Percentiles rank a stretch among this genome's conserved stretches.
Conservation (phyloP, 2,329 filamentous ascomycete species). For the Fusarium mundagurra region DNA sequence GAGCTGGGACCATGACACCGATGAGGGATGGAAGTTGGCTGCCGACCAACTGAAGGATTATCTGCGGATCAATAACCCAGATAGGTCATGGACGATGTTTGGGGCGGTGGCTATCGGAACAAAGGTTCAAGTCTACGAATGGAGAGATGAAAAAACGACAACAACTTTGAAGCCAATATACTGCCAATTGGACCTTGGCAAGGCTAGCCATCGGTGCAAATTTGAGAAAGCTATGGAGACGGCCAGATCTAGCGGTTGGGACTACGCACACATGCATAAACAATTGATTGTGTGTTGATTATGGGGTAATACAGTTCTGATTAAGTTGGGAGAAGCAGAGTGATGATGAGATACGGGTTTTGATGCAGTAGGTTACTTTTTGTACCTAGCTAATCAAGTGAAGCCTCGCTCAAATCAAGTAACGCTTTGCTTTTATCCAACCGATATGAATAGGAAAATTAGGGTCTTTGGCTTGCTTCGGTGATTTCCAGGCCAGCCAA, state of each 20-base stretch:
- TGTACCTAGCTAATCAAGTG: no score
- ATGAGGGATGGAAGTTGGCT: not conserved
- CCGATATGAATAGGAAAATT: no score
- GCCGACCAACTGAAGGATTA: not conserved
- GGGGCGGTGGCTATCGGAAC: not conserved
- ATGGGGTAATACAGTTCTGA: not conserved
- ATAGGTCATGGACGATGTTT: not conserved
- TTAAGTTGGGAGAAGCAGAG: not conserved
- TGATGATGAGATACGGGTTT: not conserved
- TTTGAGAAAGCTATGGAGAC: not conserved
- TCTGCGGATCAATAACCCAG: not conserved
- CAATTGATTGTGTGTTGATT: not conserved
- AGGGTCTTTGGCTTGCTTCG: no score
- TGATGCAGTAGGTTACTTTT: no score
- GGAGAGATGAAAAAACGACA: not conserved
- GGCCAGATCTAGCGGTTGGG: not conserved
- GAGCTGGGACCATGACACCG: not conserved
- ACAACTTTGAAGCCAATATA: not conserved
- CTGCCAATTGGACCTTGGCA: not conserved
- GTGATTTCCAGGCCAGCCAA: no score
- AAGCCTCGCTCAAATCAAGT: no score
- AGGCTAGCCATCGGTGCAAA: fast-evolving
- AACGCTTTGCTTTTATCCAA: no score
- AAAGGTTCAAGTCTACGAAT: not conserved
- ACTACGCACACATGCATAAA: not conserved